Conservation (phyloP, 2,329 filamentous ascomycete species). For the Ilyonectria robusta region DNA sequence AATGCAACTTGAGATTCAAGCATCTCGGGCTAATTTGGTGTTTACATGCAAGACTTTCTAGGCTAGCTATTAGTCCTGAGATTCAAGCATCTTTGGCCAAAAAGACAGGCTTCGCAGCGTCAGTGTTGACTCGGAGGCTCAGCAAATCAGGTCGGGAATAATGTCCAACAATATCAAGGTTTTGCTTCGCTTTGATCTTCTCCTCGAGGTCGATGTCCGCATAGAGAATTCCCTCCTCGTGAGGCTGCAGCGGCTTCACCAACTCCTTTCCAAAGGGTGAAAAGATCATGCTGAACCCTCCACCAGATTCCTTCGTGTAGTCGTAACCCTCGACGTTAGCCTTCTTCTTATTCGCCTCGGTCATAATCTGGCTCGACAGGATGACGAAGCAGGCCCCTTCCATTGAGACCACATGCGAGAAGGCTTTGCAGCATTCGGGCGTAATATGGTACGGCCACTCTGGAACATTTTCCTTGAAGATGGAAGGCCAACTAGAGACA, state of each 20-base stretch:
- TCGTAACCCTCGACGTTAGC: conserved; percentile 35
- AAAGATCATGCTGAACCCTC: conserved; percentile 50
- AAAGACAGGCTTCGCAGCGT: conserved; percentile 10
- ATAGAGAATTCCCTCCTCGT: conserved; percentile 54
- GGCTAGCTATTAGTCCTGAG: too few species aligned
- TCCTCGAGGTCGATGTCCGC: conserved; percentile 53
- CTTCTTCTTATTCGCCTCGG: conserved; percentile 52
- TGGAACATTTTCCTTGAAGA: conserved; percentile 49
- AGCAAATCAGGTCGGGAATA: conserved; percentile 56
- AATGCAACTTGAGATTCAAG: too few species aligned
- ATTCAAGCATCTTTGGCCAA: too few species aligned
- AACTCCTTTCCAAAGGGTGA: conserved; percentile 49
- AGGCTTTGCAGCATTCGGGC: conserved; percentile 38
- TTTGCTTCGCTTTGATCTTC: conserved; percentile 44
- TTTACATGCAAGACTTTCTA: too few species aligned
- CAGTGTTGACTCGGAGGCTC: conserved; percentile 52
- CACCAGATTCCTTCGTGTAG: conserved; percentile 14
- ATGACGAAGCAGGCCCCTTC: conserved; percentile 68
- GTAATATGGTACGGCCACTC: conserved; percentile 45
- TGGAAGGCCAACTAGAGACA: conserved; percentile 61
- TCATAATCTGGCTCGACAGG: conserved; percentile 63
- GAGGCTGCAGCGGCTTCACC: conserved; percentile 42
- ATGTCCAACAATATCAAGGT: conserved; percentile 53
- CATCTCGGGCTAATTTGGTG: too few species aligned
- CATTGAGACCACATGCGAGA: conserved; percentile 68